phyloP scores from a whole-genome alignment of 805 yeast species.

The Pichia californica region DNA sequence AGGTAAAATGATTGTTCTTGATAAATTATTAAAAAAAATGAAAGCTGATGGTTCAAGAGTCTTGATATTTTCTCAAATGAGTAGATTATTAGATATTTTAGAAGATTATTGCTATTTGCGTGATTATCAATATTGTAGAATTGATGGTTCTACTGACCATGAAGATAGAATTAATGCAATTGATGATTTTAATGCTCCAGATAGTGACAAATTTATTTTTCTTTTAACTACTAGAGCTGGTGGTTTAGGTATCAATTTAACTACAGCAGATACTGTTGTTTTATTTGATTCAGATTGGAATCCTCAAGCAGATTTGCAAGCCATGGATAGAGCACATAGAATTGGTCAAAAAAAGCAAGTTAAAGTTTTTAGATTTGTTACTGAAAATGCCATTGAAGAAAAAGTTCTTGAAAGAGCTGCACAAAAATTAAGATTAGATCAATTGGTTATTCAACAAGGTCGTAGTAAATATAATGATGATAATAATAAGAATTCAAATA shows the following conservation, averaged over 20 bases:
- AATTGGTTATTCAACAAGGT: slow-evolving; percentile 93
- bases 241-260: slow-evolving; percentile 89
- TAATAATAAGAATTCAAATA: slow-evolving; percentile 30
- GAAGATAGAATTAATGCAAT: slow-evolving; percentile 90
- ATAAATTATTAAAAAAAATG: slow-evolving; percentile 68
- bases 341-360: slow-evolving; percentile 97
- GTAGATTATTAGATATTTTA: slow-evolving; percentile 77
- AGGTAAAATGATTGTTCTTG: slow-evolving; percentile 86
- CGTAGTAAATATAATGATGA: slow-evolving; percentile 39
- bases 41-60: slow-evolving; percentile 80
- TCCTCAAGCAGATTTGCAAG: slow-evolving; percentile 96
- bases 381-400: slow-evolving; percentile 94
- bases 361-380: slow-evolving; percentile 83
- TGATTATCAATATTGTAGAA: slow-evolving; percentile 81
- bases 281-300: slow-evolving; percentile 95
- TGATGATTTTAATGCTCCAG: slow-evolving; percentile 83
- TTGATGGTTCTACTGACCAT: slow-evolving; percentile 90
- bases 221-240: slow-evolving; percentile 93
- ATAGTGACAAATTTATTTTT: slow-evolving; percentile 76
- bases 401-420: slow-evolving; percentile 95
- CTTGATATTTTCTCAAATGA: slow-evolving; percentile 89
- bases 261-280: slow-evolving; percentile 86
- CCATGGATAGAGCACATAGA: slow-evolving; percentile 97
- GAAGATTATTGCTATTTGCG: slow-evolving; percentile 89
- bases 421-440: slow-evolving; percentile 86